Evolutionary conservation across 2,329 filamentous ascomycete genomes (phyloP).

Genomic region (Fusarium mangiferae): DNA sequence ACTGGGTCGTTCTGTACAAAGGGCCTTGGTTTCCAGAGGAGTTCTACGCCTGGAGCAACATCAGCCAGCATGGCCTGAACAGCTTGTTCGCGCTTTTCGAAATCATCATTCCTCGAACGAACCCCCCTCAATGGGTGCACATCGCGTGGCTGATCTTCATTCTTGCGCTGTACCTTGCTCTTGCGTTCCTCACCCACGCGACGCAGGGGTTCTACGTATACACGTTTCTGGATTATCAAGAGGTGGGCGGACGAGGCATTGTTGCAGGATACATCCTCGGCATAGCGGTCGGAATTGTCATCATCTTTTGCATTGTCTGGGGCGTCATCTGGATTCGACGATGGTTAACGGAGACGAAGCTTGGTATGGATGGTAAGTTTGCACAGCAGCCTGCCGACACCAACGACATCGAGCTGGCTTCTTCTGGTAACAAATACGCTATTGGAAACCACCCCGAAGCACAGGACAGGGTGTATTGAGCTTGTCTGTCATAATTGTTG

Average conservation of each 20-base stretch:
- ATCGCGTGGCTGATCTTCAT: slow-evolving; percentile 75
- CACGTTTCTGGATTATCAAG: slow-evolving; percentile 75
- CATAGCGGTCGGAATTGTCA: slow-evolving; percentile 62
- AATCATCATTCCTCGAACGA: slow-evolving; percentile 73
- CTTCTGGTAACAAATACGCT: slow-evolving; percentile 36
- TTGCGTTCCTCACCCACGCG: slow-evolving; percentile 78
- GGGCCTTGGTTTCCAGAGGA: slow-evolving; percentile 59
- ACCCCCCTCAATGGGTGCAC: slow-evolving; percentile 69
- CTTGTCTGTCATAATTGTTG: not conserved
- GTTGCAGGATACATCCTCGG: slow-evolving; percentile 74
- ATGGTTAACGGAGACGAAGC: slow-evolving; percentile 60
- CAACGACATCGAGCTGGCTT: slow-evolving; percentile 45
- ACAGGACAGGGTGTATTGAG: slow-evolving; percentile 32
- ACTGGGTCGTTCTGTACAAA: slow-evolving; percentile 71
- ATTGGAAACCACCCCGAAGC: slow-evolving; percentile 25
- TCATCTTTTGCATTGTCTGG: slow-evolving; percentile 65
- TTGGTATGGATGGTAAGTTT: slow-evolving; percentile 57
- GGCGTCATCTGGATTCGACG: slow-evolving; percentile 61
- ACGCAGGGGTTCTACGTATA: slow-evolving; percentile 82
- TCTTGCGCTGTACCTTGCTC: slow-evolving; percentile 74
- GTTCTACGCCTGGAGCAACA: slow-evolving; percentile 72
- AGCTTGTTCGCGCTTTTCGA: slow-evolving; percentile 79
- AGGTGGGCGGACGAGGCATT: slow-evolving; percentile 55
- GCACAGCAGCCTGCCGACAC: slow-evolving; percentile 37
- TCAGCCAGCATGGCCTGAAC: slow-evolving; percentile 82